Evolutionary conservation across 1,284 basidiomycete genomes (phyloP).

Genomic region (Moesziomyces aphidis): DNA sequence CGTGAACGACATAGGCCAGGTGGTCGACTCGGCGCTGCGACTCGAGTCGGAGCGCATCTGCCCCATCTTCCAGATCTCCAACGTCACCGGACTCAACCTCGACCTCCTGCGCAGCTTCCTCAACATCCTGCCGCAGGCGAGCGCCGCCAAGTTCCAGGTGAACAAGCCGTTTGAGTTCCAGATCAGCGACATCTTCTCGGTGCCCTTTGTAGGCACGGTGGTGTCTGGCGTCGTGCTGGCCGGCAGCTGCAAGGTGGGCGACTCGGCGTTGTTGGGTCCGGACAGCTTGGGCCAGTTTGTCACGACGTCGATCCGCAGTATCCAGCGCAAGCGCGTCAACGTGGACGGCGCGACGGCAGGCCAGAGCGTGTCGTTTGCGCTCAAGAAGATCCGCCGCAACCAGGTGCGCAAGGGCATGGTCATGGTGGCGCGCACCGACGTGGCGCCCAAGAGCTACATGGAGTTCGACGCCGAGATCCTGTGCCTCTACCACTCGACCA

Average conservation of each 20-base stretch:
- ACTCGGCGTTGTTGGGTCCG: conserved; percentile 86
- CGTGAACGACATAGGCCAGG: conserved; percentile 50
- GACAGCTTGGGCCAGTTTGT: conserved; percentile 92
- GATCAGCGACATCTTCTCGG: conserved; percentile 72
- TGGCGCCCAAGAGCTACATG: conserved; percentile 53
- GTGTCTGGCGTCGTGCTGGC: conserved; percentile 85
- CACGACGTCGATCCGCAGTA: conserved; percentile 84
- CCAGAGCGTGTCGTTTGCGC: conserved; percentile 91
- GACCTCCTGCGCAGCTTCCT: conserved; percentile 72
- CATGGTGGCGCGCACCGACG: conserved; percentile 71
- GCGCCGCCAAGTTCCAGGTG: conserved; percentile 60
- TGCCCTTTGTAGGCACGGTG: conserved; percentile 94
- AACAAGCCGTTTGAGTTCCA: conserved; percentile 84
- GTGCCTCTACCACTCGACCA: conserved; percentile 66
- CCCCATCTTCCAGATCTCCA: conserved; percentile 92
- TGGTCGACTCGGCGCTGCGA: conserved; percentile 58
- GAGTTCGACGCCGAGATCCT: conserved; percentile 66
- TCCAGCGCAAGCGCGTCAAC: conserved; percentile 90
- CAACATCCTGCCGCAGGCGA: conserved; percentile 65
- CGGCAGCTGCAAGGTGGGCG: conserved; percentile 69
- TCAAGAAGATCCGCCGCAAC: conserved; percentile 86
- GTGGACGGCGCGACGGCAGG: conserved; percentile 87
- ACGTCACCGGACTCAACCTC: conserved; percentile 93
- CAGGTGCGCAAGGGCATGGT: conserved; percentile 84
- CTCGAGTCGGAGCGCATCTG: conserved; percentile 74